These are phyloP conservation scores for Talaromyces ruber DNA, from an alignment of 495 filamentous ascomycete species.

Conservation along the genomic window DNA sequence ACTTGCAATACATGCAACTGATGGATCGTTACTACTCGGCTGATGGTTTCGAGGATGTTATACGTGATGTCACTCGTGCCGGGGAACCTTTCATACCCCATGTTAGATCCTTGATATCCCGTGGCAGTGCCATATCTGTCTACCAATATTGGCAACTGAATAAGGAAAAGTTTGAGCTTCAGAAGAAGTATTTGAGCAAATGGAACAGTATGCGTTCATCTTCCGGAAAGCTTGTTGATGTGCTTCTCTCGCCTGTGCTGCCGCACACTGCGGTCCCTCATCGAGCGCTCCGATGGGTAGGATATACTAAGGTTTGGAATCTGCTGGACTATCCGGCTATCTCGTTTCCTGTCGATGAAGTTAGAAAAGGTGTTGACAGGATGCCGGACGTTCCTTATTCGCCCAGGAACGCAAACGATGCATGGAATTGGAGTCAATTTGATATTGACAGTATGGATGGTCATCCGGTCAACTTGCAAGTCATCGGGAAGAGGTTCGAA, in stretches of 20 bases:
- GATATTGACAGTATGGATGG: constrained; percentile 29
- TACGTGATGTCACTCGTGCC: constrained; percentile 32
- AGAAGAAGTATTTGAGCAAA: constrained; percentile 48
- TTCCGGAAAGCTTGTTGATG: constrained; percentile 48
- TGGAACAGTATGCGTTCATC: constrained; percentile 41
- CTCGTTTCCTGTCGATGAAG: constrained; percentile 45
- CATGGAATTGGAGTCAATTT: constrained; percentile 40
- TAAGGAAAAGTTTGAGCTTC: constrained; percentile 37
- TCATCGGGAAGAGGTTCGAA: constrained; percentile 31
- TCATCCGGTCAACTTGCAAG: constrained; percentile 28
- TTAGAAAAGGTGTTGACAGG: constrained; percentile 36
- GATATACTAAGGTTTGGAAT: constrained; percentile 65
- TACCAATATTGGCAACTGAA: constrained; percentile 51
- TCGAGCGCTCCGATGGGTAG: constrained; percentile 37
- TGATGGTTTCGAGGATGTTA: constrained; percentile 48
- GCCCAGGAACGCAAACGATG: constrained; percentile 42
- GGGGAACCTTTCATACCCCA: constrained; percentile 50
- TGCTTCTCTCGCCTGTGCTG: constrained; percentile 49
- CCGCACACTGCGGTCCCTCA: constrained; percentile 40
- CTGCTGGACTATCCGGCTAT: constrained; percentile 55
- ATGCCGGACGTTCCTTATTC: constrained; percentile 32
- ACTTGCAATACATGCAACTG: constrained; percentile 34
- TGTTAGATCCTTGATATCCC: constrained; percentile 35
- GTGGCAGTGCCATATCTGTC: constrained; percentile 41
- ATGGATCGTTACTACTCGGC: constrained; percentile 45